Conservation (phyloP, 495 filamentous ascomycete species). For the Filosporella fistucella region DNA sequence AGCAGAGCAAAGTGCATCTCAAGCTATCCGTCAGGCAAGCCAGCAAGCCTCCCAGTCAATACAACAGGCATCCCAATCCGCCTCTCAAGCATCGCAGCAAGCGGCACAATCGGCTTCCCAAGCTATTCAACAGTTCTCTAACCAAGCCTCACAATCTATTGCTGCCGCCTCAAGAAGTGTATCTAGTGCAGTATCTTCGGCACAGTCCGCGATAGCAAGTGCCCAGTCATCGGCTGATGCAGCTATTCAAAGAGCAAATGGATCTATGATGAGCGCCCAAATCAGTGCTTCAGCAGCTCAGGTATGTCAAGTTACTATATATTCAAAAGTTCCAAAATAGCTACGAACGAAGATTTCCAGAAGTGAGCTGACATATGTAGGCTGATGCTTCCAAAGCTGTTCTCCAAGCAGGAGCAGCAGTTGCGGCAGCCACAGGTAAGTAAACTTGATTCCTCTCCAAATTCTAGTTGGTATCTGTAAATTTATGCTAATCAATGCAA, state of each 20-base stretch:
- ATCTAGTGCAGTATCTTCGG: slow-evolving; percentile 17
- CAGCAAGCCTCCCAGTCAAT: slow-evolving; percentile 19
- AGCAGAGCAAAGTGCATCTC: slow-evolving; percentile 9
- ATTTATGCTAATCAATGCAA: background rate
- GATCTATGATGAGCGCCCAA: slow-evolving; percentile 15
- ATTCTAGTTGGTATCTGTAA: background rate
- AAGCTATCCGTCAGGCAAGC: slow-evolving; percentile 18
- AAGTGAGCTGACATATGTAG: slow-evolving; percentile 2
- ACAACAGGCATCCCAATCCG: slow-evolving; percentile 16
- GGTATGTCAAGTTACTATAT: slow-evolving; percentile 8
- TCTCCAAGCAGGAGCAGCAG: slow-evolving; percentile 16
- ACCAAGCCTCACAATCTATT: slow-evolving; percentile 21
- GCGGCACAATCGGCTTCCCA: slow-evolving; percentile 18
- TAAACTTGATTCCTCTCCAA: too few species aligned
- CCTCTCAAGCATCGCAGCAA: slow-evolving; percentile 16
- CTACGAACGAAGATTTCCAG: background rate
- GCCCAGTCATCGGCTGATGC: slow-evolving; percentile 18
- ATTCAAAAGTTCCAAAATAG: background rate
- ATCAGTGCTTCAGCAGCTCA: slow-evolving; percentile 10
- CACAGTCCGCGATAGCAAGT: slow-evolving; percentile 14
- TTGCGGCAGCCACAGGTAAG: slow-evolving; percentile 22
- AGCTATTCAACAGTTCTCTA: slow-evolving; percentile 21
- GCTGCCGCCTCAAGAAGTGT: slow-evolving; percentile 20
- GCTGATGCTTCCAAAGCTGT: slow-evolving; percentile 14
- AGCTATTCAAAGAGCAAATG: slow-evolving; percentile 18